Percentiles rank a stretch among this genome's conserved stretches.
phyloP scores from a whole-genome alignment of 768 basidiomycete genomes.

The Roridomyces roridus region DNA sequence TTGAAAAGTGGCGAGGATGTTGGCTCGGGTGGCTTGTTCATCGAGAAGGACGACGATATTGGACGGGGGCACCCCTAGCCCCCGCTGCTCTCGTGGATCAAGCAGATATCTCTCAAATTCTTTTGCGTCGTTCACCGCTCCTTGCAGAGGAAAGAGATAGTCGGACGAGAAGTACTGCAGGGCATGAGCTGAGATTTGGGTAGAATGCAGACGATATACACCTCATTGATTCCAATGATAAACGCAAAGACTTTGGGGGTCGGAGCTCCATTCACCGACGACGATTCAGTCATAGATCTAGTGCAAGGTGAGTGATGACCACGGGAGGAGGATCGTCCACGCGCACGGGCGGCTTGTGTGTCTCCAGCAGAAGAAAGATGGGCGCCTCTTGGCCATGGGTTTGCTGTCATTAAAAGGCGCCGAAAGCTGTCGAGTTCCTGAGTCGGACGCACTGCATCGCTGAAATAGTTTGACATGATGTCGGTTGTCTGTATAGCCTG shows the following conservation, averaged over 20 bases:
- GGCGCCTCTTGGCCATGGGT: too few species aligned
- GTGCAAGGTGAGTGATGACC: too few species aligned
- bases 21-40: conserved; percentile 1
- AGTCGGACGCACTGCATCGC: too few species aligned
- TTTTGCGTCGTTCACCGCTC: conserved; percentile 3
- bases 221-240: conserved; percentile 2
- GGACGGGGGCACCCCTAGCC: background rate
- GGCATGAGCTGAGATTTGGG: background rate
- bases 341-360: too few species aligned
- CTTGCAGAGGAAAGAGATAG: background rate
- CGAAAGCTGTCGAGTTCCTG: too few species aligned
- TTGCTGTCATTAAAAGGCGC: too few species aligned
- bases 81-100: background rate
- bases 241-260: conserved; percentile 1
- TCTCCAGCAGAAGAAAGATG: too few species aligned
- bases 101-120: background rate
- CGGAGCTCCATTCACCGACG: too few species aligned
- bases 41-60: background rate
- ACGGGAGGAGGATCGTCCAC: too few species aligned
- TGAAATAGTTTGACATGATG: too few species aligned
- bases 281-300: too few species aligned
- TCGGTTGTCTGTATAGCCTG: too few species aligned
- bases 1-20: conserved; percentile 2
- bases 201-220: background rate
- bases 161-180: background rate